These are phyloP conservation scores for Aphanomyces astaci DNA, from an alignment of 352 stramenopile species.

Conservation along the genomic window DNA sequence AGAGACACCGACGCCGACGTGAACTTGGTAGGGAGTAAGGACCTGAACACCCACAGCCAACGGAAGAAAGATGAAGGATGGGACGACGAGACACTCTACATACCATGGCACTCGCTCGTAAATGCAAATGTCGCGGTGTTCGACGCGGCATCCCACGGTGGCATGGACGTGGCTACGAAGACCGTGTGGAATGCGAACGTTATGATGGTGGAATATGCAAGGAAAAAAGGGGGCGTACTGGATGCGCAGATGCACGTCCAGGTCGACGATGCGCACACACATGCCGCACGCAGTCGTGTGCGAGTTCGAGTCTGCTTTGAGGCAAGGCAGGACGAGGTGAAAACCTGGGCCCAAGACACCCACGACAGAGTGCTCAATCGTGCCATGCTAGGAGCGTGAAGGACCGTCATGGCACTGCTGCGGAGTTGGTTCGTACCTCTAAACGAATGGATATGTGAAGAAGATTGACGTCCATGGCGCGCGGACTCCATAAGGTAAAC, in stretches of 20 bases:
- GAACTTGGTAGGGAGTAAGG: background rate
- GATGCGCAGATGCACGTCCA: background rate
- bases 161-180: conserved; percentile 9
- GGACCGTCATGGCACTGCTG: too few relatives aligned
- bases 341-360: background rate
- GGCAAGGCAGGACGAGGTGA: background rate
- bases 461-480: background rate
- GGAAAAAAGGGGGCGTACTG: background rate
- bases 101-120: conserved; percentile 12
- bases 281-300: background rate
- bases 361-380: background rate
- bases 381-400: background rate
- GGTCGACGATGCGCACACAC: background rate
- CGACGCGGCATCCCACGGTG: conserved; percentile 4
- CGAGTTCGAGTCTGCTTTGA: background rate
- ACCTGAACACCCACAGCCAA: background rate
- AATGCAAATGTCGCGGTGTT: background rate
- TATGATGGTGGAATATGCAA: background rate
- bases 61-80: background rate
- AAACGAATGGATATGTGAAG: background rate
- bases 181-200: too few relatives aligned
- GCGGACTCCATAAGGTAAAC: background rate
- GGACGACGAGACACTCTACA: background rate
- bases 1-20: background rate
- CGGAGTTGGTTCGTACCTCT: background rate